These are phyloP conservation scores for Margaritispora aquatica DNA, from an alignment of 495 filamentous ascomycete species.

Conservation along the genomic window DNA sequence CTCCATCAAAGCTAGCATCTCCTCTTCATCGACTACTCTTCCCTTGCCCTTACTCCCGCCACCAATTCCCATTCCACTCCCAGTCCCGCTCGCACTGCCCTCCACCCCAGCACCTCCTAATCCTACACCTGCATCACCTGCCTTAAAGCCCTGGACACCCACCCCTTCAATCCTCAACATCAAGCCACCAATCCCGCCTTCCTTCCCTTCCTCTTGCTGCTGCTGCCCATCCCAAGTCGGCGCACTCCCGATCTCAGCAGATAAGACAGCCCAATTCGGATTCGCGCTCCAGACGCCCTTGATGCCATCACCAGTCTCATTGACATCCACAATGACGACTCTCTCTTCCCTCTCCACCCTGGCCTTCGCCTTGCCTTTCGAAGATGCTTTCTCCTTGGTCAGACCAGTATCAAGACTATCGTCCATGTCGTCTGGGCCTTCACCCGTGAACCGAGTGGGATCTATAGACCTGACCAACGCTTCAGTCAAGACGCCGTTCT, in stretches of 20 bases:
- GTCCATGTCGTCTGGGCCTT: neutral
- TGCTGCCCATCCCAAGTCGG: constrained; percentile 53
- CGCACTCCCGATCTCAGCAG: constrained; percentile 42
- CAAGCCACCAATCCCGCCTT: constrained; percentile 31
- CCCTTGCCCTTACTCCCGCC: too few species aligned
- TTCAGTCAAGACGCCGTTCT: constrained; percentile 54
- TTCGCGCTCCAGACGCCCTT: constrained; percentile 43
- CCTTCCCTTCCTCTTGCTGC: constrained; percentile 26
- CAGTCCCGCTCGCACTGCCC: constrained; percentile 20
- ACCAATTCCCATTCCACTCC: constrained; percentile 6
- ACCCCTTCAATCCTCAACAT: constrained; percentile 65
- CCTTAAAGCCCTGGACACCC: constrained; percentile 23
- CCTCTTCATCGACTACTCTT: constrained; percentile 24
- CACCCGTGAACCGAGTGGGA: neutral
- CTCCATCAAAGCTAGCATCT: constrained; percentile 52
- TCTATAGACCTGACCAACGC: neutral
- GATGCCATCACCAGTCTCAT: constrained; percentile 36
- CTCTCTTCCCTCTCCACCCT: constrained; percentile 32
- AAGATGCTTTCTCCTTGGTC: constrained; percentile 1
- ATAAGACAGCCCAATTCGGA: constrained; percentile 46
- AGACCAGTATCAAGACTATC: neutral
- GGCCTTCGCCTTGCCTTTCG: neutral
- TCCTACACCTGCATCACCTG: constrained; percentile 44
- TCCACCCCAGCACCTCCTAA: constrained; percentile 37
- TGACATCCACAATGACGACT: constrained; percentile 50